Evolutionary conservation across 2,329 filamentous ascomycete genomes (phyloP).

Genomic region (Plenodomus lindquistii): DNA sequence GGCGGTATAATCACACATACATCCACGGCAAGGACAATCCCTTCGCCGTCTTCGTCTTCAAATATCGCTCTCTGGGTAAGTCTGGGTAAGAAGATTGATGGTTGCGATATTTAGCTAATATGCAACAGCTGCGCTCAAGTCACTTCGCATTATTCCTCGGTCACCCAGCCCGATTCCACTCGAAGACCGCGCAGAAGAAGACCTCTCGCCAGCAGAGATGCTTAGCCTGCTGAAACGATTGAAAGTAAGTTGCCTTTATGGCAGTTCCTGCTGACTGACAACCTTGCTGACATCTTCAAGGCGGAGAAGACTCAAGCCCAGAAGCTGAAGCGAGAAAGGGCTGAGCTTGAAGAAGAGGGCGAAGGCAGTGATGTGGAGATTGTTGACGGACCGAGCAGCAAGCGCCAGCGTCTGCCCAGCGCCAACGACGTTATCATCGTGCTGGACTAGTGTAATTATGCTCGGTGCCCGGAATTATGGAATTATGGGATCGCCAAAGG

Average conservation of each 20-base stretch:
- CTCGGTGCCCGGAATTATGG: too few relatives aligned
- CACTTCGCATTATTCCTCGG: too few relatives aligned
- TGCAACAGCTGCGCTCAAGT: neutral
- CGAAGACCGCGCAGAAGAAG: too few relatives aligned
- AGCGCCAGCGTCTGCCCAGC: conserved; percentile 8
- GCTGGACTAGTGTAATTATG: conserved; percentile 10
- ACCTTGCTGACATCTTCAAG: too few relatives aligned
- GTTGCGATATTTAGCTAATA: neutral
- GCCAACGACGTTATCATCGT: conserved; percentile 9
- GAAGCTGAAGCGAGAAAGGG: conserved; percentile 4
- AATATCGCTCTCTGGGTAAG: conserved; percentile 17
- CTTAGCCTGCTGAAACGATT: too few relatives aligned
- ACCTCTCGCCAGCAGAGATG: too few relatives aligned
- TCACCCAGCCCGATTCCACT: too few relatives aligned
- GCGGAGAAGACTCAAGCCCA: neutral
- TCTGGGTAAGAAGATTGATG: neutral
- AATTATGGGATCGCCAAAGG: too few relatives aligned
- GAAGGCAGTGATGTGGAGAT: conserved; percentile 3
- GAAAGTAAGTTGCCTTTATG: too few relatives aligned
- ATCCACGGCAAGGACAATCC: conserved; percentile 3
- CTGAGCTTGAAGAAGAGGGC: neutral
- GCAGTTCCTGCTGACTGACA: too few relatives aligned
- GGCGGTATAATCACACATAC: conserved; percentile 2
- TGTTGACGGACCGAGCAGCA: conserved; percentile 3
- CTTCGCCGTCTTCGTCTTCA: conserved; percentile 18